phyloP scores from a whole-genome alignment of 2,329 filamentous ascomycete genomes.

The Kalaharituber pfeilii region DNA sequence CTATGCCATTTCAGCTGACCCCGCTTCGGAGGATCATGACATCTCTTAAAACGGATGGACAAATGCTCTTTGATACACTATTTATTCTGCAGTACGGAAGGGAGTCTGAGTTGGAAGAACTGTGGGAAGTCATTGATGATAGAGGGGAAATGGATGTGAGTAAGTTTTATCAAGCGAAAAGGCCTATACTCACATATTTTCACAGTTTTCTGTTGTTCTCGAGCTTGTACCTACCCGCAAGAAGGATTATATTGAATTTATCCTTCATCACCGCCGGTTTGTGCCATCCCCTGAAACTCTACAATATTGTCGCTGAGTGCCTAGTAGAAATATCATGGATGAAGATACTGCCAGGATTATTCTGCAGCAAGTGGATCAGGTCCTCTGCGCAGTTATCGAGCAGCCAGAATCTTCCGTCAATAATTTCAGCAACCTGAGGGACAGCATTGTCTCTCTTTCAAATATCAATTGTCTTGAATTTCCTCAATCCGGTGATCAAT shows the following conservation, averaged over 20 bases:
- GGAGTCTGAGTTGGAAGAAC: slow-evolving; percentile 37
- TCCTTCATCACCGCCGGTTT: slow-evolving; percentile 42
- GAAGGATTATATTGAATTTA: slow-evolving; percentile 38
- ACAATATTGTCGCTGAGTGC: slow-evolving; percentile 1
- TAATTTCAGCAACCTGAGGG: slow-evolving; percentile 24
- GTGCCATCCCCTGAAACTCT: slow-evolving; percentile 7
- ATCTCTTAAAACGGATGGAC: slow-evolving; percentile 30
- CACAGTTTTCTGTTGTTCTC: slow-evolving; percentile 51
- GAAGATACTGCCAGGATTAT: slow-evolving; percentile 20
- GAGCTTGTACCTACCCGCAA: slow-evolving; percentile 46
- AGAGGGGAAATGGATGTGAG: slow-evolving; percentile 49
- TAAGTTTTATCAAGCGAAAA: slow-evolving; percentile 5
- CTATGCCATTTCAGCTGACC: slow-evolving; percentile 54
- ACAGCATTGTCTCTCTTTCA: slow-evolving; percentile 6
- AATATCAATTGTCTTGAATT: background rate
- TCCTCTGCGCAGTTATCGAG: slow-evolving; percentile 26
- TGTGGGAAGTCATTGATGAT: slow-evolving; percentile 43
- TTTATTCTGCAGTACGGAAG: slow-evolving; percentile 52
- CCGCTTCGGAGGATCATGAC: slow-evolving; percentile 54
- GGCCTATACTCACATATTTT: slow-evolving; percentile 15
- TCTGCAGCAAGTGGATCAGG: slow-evolving; percentile 23
- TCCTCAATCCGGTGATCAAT: slow-evolving; percentile 3
- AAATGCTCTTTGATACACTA: slow-evolving; percentile 58
- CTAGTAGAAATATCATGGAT: slow-evolving; percentile 15
- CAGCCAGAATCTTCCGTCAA: slow-evolving; percentile 21